phyloP scores from a whole-genome alignment of 1,139 yeast genomes.

The Kodamaea sp. region DNA sequence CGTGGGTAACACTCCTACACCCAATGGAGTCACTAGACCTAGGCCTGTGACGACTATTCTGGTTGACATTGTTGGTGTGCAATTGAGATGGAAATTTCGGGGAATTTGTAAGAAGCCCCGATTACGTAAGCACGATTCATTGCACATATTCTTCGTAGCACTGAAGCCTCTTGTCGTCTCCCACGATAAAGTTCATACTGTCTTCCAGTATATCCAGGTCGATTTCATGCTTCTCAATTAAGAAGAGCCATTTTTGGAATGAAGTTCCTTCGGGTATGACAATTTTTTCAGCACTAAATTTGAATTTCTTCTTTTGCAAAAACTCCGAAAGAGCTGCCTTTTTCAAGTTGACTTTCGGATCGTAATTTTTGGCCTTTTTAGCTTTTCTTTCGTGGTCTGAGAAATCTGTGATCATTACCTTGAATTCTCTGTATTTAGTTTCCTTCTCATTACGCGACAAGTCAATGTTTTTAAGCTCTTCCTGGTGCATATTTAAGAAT shows the following conservation, averaged over 20 bases:
- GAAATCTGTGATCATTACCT: constrained; percentile 28
- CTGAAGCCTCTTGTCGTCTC: constrained; percentile 38
- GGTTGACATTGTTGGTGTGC: constrained; percentile 5
- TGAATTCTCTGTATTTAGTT: constrained; percentile 23
- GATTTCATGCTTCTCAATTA: constrained; percentile 23
- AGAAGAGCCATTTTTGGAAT: constrained; percentile 34
- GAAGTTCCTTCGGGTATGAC: neutral
- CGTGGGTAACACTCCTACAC: constrained; percentile 58
- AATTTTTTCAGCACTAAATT: neutral
- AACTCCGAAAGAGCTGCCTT: constrained; percentile 18
- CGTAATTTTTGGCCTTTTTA: constrained; percentile 20
- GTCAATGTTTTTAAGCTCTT: constrained; percentile 16
- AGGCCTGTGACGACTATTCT: constrained; percentile 92
- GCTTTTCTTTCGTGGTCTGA: constrained; percentile 25
- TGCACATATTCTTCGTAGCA: constrained; percentile 4
- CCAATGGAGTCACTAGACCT: constrained; percentile 85
- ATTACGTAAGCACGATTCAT: neutral
- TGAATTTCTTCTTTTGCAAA: constrained; percentile 2
- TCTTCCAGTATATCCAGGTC: constrained; percentile 28
- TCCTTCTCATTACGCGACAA: constrained; percentile 23
- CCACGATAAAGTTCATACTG: constrained; percentile 41
- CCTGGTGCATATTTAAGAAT: constrained; percentile 23
- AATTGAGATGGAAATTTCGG: no score
- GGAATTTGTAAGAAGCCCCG: no score
- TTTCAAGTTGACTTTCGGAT: constrained; percentile 28